Evolutionary conservation across 1,139 yeast genomes (phyloP).

Genomic region (Hanseniaspora gamundiae): DNA sequence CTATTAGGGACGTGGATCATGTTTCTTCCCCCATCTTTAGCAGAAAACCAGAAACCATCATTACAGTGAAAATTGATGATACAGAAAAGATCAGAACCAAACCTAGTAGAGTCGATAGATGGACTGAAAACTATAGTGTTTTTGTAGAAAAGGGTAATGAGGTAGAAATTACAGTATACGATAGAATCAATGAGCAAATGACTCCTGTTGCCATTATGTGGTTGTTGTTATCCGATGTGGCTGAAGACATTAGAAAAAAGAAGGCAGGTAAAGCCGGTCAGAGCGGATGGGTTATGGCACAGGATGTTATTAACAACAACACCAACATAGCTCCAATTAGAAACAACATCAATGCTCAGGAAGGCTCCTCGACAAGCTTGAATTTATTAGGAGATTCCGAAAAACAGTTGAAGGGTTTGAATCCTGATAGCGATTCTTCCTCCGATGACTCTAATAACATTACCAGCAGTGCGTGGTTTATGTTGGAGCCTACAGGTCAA

Average conservation of each 20-base stretch:
- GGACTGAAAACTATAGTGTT: conserved; percentile 74
- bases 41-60: conserved; percentile 68
- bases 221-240: conserved; percentile 80
- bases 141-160: conserved; percentile 87
- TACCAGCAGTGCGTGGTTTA: conserved; percentile 71
- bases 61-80: conserved; percentile 76
- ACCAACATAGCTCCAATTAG: background rate
- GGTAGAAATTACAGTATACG: conserved; percentile 77
- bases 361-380: background rate
- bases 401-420: too few relatives aligned
- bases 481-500: conserved; percentile 89
- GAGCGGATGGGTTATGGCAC: conserved; percentile 84
- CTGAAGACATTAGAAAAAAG: conserved; percentile 87
- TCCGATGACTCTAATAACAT: conserved; percentile 14
- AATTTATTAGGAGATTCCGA: too few relatives aligned
- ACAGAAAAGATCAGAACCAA: conserved; percentile 68
- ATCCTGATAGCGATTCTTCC: background rate
- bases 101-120: conserved; percentile 63
- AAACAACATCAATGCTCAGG: conserved; percentile 9
- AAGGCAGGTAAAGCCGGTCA: conserved; percentile 62
- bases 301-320: conserved; percentile 29
- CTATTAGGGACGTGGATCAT: conserved; percentile 85
- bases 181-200: conserved; percentile 49
- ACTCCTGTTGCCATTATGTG: conserved; percentile 92
- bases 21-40: conserved; percentile 71